phyloP scores from a whole-genome alignment of 2,329 filamentous ascomycete species.

The Penicillium oxalicum region DNA sequence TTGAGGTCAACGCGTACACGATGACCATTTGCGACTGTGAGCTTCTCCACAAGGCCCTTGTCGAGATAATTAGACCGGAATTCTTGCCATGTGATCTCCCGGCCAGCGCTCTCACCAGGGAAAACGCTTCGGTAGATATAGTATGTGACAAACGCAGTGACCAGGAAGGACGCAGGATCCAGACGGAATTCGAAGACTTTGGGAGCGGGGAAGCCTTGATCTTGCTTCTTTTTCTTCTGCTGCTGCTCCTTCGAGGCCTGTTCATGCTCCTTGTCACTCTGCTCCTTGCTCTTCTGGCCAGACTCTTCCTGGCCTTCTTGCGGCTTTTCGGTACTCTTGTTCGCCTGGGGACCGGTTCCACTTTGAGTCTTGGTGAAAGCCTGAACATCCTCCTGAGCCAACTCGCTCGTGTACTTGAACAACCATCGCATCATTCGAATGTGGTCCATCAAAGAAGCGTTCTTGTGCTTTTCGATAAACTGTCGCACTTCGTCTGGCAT shows the following conservation, averaged over 20 bases:
- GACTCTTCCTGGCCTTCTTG: slow-evolving; percentile 25
- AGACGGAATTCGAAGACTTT: slow-evolving; percentile 44
- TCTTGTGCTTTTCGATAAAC: slow-evolving; percentile 52
- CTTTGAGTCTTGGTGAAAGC: slow-evolving; percentile 33
- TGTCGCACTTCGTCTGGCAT: slow-evolving; percentile 63
- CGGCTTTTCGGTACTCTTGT: slow-evolving; percentile 29
- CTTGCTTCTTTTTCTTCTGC: slow-evolving; percentile 21
- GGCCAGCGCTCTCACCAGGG: slow-evolving; percentile 55
- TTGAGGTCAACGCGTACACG: slow-evolving; percentile 76
- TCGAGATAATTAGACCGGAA: slow-evolving; percentile 89
- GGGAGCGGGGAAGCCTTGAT: slow-evolving; percentile 23
- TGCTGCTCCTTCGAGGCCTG: slow-evolving; percentile 17
- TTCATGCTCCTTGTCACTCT: slow-evolving; percentile 27
- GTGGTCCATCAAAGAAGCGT: slow-evolving; percentile 50
- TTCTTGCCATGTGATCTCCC: slow-evolving; percentile 97
- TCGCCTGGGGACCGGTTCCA: slow-evolving; percentile 6
- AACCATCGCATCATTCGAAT: slow-evolving; percentile 56
- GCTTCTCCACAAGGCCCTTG: slow-evolving; percentile 90
- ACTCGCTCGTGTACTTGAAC: slow-evolving; percentile 50
- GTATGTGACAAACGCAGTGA: slow-evolving; percentile 57
- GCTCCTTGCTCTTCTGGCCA: slow-evolving; percentile 9
- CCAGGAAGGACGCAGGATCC: slow-evolving; percentile 52
- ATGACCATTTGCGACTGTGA: slow-evolving; percentile 71
- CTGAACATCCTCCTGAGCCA: slow-evolving; percentile 28
- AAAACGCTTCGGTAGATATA: slow-evolving; percentile 60